A percentile compares a stretch with the other conserved stretches of the same genome.
phyloP scores from a whole-genome alignment of 805 yeast species.

The Candida nemodendra region DNA sequence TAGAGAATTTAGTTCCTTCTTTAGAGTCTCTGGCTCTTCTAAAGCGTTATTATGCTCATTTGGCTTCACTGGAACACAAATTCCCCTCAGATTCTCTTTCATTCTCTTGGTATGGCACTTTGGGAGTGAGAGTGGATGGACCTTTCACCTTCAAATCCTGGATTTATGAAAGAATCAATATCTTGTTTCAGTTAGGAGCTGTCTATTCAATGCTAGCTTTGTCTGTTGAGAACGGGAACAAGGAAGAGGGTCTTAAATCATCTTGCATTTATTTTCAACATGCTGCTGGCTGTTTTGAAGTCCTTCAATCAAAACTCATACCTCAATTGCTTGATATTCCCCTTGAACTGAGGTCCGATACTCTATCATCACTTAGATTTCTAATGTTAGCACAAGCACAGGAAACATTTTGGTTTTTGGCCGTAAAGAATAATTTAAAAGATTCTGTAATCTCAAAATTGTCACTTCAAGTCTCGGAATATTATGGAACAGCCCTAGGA shows the following conservation, averaged over 20 bases:
- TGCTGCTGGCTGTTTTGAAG: slow-evolving; percentile 66
- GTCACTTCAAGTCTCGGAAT: slow-evolving; percentile 59
- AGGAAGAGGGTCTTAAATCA: slow-evolving; percentile 56
- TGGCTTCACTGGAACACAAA: slow-evolving; percentile 46
- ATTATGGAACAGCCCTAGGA: slow-evolving; percentile 47
- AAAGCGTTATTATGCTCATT: slow-evolving; percentile 45
- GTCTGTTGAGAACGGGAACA: slow-evolving; percentile 37
- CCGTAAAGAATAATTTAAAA: slow-evolving; percentile 48
- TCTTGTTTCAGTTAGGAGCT: slow-evolving; percentile 69
- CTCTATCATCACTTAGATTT: slow-evolving; percentile 48
- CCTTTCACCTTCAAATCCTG: slow-evolving; percentile 49
- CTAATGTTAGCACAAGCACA: slow-evolving; percentile 83
- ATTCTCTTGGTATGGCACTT: slow-evolving; percentile 73
- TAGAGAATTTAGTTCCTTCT: slow-evolving; percentile 32
- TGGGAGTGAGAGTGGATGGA: slow-evolving; percentile 54
- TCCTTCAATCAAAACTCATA: slow-evolving; percentile 26
- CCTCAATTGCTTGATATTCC: slow-evolving; percentile 26
- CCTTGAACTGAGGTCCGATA: slow-evolving; percentile 49
- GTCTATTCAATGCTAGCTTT: slow-evolving; percentile 57
- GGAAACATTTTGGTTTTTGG: slow-evolving; percentile 80
- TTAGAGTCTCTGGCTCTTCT: slow-evolving; percentile 37
- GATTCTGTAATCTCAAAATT: slow-evolving; percentile 63
- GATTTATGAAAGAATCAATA: slow-evolving; percentile 57
- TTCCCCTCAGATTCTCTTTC: slow-evolving; percentile 62
- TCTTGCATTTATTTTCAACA: slow-evolving; percentile 65